Percentiles rank a stretch among this genome's conserved stretches.
Conservation (phyloP, 2,329 filamentous ascomycete genomes). For the Microdochium bolleyi region DNA sequence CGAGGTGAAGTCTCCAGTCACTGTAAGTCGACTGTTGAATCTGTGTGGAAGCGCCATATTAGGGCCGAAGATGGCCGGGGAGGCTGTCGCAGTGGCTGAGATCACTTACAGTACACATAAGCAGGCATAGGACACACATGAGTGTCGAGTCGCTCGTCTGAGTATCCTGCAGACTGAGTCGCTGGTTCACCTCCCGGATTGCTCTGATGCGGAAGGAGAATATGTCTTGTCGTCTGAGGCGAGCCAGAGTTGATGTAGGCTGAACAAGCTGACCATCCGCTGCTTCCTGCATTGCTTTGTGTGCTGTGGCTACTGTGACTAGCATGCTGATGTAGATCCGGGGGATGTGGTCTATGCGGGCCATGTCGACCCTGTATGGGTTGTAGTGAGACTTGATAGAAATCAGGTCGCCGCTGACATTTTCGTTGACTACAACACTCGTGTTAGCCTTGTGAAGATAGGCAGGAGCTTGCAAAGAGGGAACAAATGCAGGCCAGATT, state of each 20-base stretch:
- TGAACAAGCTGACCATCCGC: conserved; percentile 1
- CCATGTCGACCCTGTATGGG: conserved; percentile 6
- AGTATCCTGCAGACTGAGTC: conserved; percentile 5
- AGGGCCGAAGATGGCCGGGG: not conserved
- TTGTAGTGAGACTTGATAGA: conserved; percentile 7
- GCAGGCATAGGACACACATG: conserved; percentile 10
- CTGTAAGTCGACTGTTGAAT: conserved; percentile 8
- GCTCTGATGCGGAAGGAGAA: conserved; percentile 6
- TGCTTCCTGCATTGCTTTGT: conserved; percentile 7
- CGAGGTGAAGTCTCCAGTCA: conserved; percentile 9
- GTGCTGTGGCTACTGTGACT: conserved; percentile 6
- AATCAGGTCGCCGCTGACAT: conserved; percentile 6
- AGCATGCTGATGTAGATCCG: conserved; percentile 8
- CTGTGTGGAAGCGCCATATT: not conserved
- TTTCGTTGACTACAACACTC: conserved; percentile 5
- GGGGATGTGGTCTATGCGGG: conserved; percentile 5
- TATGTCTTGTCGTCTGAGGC: conserved; percentile 4
- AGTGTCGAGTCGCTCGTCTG: conserved; percentile 9
- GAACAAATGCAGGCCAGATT: too few species aligned
- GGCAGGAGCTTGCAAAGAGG: too few species aligned
- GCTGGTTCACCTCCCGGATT: conserved; percentile 6
- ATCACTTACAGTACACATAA: conserved; percentile 6
- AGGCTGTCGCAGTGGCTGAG: not conserved
- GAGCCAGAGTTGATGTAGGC: not conserved
- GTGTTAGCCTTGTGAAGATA: not conserved